Conservation (phyloP, 352 stramenopile species). For the Lagenidium giganteum region DNA sequence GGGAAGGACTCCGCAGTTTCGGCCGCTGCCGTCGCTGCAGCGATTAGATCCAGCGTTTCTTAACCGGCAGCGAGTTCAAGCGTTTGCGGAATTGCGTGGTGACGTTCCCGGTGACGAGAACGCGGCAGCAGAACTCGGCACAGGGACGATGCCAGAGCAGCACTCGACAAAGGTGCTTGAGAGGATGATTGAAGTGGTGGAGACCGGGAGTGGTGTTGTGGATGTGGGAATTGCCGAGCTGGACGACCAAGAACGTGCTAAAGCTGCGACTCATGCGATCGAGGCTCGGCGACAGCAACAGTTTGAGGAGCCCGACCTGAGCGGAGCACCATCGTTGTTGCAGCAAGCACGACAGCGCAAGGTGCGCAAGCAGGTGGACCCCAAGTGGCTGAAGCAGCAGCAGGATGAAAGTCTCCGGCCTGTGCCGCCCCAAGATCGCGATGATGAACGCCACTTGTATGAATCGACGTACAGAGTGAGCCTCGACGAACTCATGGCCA, state of each 20-base stretch:
- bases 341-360: constrained; percentile 44
- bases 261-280: constrained; percentile 53
- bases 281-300: constrained; percentile 17
- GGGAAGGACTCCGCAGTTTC: constrained; percentile 6
- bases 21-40: constrained; percentile 17
- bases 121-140: not conserved
- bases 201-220: too few relatives aligned
- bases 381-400: constrained; percentile 52
- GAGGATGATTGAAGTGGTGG: constrained; percentile 18
- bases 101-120: constrained; percentile 1
- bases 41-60: constrained; percentile 52
- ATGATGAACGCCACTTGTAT: constrained; percentile 40
- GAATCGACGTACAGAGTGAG: constrained; percentile 34
- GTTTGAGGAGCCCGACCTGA: not conserved
- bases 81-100: too few relatives aligned
- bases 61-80: constrained; percentile 31
- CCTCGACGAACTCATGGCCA: constrained; percentile 28
- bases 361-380: constrained; percentile 61
- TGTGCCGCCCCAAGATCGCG: constrained; percentile 31
- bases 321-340: constrained; percentile 21
- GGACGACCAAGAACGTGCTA: constrained; percentile 24
- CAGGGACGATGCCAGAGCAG: constrained; percentile 9
- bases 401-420: constrained; percentile 49
- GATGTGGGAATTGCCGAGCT: constrained; percentile 12
- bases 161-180: constrained; percentile 40